Base-by-base conservation (phyloP, 257 asterid species). In the Solanum neorickii region DNA sequence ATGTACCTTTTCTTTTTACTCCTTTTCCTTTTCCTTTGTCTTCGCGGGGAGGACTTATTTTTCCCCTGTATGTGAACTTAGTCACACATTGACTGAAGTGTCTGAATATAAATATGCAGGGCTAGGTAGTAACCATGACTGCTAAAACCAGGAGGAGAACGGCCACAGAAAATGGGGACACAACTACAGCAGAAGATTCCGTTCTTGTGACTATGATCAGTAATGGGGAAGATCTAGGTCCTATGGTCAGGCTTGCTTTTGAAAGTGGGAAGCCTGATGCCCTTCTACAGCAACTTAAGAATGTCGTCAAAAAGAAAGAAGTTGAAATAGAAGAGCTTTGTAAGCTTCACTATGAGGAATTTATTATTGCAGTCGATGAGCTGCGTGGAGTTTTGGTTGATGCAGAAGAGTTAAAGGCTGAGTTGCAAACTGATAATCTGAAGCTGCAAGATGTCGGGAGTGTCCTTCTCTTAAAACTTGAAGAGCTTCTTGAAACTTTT, bases 251-350 rank as follows among this genome's bases (percentile, higher is more conserved):
- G 91, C 94, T 92, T 76, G 88, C 98, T 46, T 95, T 96, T 66
- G 98, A 96, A 89, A 91, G 94, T 3, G 94, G 95, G 49, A 93
- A 92, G 89, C 99, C 98, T 5, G 98, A 96, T 70, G 89, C 95
- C 44, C 97, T 96, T 39, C 65, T 95, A 85, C 94, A 87, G 83
- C 99, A 96, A 94, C 96, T 96, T 66, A 96, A 91, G 89, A 89
- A 86, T 87, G 92, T 94, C 1, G 98, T 94, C 29, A 94, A 91
- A 76, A 96, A 93, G 92, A 95, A 96, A 89, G 98, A 96, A 90
- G 94, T 93, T 41, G 99, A 95, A 86, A 96, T 96, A 5, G 99
- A 96, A 92, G 99, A 96, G 86, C 95, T 96, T 29, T 96, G 98
- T 90, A 96, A 96, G 93, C 94, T 96, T 84, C 99, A 96, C 35